A percentile compares a stretch with the other conserved stretches of the same genome.
These are phyloP conservation scores for Aristolochia contorta DNA, from an alignment of 164 flowering plant genomes.

Conservation along the genomic window DNA sequence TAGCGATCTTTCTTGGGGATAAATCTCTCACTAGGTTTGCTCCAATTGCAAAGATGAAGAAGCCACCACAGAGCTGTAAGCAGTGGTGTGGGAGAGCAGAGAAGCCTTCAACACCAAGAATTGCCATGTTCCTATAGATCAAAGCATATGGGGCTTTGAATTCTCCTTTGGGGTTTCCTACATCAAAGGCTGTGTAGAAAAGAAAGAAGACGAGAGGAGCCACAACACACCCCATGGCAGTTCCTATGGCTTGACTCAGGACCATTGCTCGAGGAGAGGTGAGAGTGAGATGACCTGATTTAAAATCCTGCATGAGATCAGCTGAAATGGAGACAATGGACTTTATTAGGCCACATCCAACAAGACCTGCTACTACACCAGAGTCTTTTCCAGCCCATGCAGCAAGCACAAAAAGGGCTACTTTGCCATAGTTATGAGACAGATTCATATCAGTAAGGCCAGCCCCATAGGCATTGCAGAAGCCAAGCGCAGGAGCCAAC, in stretches of 20 bases:
- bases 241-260: constrained; percentile 42
- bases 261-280: constrained; percentile 58
- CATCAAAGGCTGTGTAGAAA: constrained; percentile 41
- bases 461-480: constrained; percentile 95
- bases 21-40: constrained; percentile 27
- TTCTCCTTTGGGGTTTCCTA: constrained; percentile 23
- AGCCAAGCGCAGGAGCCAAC: constrained; percentile 70
- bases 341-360: constrained; percentile 64
- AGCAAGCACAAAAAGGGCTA: constrained; percentile 52
- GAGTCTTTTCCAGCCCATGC: constrained; percentile 46
- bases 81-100: constrained; percentile 39
- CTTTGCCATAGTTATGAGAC: constrained; percentile 87
- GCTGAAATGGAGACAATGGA: constrained; percentile 51
- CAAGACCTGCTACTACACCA: constrained; percentile 52
- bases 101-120: constrained; percentile 48
- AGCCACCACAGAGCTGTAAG: constrained; percentile 30
- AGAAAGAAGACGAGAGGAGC: constrained; percentile 59
- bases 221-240: constrained; percentile 48
- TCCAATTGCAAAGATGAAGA: constrained; percentile 31
- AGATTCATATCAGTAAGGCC: constrained; percentile 90
- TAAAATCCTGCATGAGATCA: constrained; percentile 50
- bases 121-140: constrained; percentile 41
- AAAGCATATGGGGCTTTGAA: constrained; percentile 42
- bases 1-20: constrained; percentile 17
- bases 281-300: constrained; percentile 51